Conservation (phyloP, 352 stramenopile species). For the Aphanomyces euteiches region DNA sequence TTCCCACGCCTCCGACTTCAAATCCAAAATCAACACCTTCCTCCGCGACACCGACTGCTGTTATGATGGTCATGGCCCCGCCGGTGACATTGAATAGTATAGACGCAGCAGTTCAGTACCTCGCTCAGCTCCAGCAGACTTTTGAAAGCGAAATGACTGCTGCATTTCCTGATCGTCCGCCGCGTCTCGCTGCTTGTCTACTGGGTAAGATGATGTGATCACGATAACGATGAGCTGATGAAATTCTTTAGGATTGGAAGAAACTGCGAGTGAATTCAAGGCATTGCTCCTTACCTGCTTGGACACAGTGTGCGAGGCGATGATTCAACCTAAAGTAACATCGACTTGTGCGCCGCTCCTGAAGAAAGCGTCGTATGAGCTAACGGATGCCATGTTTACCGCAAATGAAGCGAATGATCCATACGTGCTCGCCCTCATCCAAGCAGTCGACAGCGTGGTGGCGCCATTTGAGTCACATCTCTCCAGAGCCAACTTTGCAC, state of each 20-base stretch:
- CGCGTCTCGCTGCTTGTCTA: slow-evolving; percentile 68
- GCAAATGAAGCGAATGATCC: slow-evolving; percentile 86
- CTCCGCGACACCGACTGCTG: slow-evolving; percentile 29
- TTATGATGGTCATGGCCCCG: slow-evolving; percentile 7
- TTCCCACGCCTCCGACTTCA: slow-evolving; percentile 24
- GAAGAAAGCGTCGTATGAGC: slow-evolving; percentile 54
- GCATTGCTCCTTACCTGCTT: slow-evolving; percentile 62
- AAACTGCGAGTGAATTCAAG: slow-evolving; percentile 59
- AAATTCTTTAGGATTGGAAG: slow-evolving; percentile 53
- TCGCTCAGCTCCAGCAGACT: slow-evolving; percentile 70
- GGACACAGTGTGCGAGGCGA: slow-evolving; percentile 65
- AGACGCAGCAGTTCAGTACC: slow-evolving; percentile 67
- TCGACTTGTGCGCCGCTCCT: slow-evolving; percentile 51
- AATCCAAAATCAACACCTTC: not conserved
- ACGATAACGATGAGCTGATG: not conserved
- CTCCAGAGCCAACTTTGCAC: slow-evolving; percentile 55
- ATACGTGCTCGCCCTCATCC: slow-evolving; percentile 73
- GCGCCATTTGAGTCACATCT: slow-evolving; percentile 48
- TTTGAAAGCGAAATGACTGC: slow-evolving; percentile 67
- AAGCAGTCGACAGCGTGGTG: slow-evolving; percentile 52
- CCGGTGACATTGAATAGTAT: slow-evolving; percentile 65
- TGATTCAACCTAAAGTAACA: slow-evolving; percentile 72
- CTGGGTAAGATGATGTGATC: slow-evolving; percentile 1
- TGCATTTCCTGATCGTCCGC: slow-evolving; percentile 61
- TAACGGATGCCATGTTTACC: slow-evolving; percentile 82